Evolutionary conservation across 2,329 filamentous ascomycete species (phyloP), one percentile per base, ranked within the genome.

Genomic region (Aspergillus japonicus): DNA sequence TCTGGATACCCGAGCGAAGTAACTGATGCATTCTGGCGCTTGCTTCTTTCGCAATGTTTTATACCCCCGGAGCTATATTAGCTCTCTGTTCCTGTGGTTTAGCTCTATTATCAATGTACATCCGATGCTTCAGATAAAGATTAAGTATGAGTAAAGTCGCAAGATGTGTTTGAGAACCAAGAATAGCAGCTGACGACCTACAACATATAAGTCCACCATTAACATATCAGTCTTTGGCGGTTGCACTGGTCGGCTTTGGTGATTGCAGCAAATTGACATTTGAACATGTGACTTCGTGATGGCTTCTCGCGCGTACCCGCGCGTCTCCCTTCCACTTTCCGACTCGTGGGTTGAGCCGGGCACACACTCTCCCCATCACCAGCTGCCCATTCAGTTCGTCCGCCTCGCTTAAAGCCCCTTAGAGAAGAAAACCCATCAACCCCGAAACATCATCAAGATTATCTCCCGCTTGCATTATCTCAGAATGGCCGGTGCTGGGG

Each of bases 1-100:
- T 26, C 73, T 88, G 62, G 85, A 88, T 69, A 85, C 85, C 3
- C 78, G 85, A 58, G 82, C 86, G 44, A 86, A 82, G 70, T 84
- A 78, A 69, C 57, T 48, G 29, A 53, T 57, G 39, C 48, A 39
- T 29, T 49, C 50, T 42, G 57, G 39, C 14, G 35, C 52, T 56
- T 53, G 39, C 66, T 56, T 16, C 21, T 61, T 64, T 64, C 26
- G 23, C 64, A 60, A 58, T 60, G 57, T 54, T 63, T 24, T 63
- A 68, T 66, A 66, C 64, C 64, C 64, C 56, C 54, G 57, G 57
- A 58, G 55, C 31, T 47, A 54, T 16, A n/a, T n/a, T 55, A 54
- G 19, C 59, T 62, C 58, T 50, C 54, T 57, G 61, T 65, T 42
- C 12, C 16, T 56, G n/a, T 31, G 26, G 31, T 51, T 56, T 26